Base-by-base conservation (phyloP, 2,329 filamentous ascomycete species). In the Beauveria asiatica region DNA sequence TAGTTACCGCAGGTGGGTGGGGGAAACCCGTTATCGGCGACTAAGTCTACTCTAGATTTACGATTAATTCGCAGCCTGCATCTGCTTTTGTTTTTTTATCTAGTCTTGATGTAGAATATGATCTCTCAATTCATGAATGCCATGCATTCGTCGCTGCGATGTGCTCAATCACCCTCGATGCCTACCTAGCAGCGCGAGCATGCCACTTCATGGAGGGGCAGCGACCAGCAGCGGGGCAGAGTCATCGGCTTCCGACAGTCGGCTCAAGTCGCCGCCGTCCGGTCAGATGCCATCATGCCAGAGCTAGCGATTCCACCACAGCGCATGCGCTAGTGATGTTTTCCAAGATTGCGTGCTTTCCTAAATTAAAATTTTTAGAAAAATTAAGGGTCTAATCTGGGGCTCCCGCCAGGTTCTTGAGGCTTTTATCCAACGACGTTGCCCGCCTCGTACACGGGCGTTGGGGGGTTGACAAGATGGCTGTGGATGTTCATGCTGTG, bases 381-480 rank as follows among this genome's bases (percentile, higher is more conserved):
- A 50, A 7, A 19, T 33, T 33, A 17, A 19, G 48, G 48, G 27
- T 50, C 48, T 27, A 19, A 13, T 50, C 19, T 8, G 30, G 48
- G 25, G 25, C 48, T 50, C 30, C 25, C 17, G 25, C 42, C 42
- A 19, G 27, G 21, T 37, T 37, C 21, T 11, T 48, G 23, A 21
- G 45, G 21, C 45, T 25, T 48, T 48, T 25, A 11, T 17, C 48
- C 21, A 17, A 23, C 11, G 27, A 21, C 45, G 19, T 45, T 42
- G n/a, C 64, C 58, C 62, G 41, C 54, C 56, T 65, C 63, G 65
- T 63, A 62, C 64, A 60, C 57, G 33, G 53, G 19, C 10, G 16
- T 42, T 42, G 33, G 11, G 33, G 11, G 33, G 11, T 37, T 37
- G 33, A 37, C 33, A 37, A 37, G 11, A 37, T 37, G 33, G 33